Conservation (phyloP, 495 filamentous ascomycete genomes). For the Clavariopsis aquatica region DNA sequence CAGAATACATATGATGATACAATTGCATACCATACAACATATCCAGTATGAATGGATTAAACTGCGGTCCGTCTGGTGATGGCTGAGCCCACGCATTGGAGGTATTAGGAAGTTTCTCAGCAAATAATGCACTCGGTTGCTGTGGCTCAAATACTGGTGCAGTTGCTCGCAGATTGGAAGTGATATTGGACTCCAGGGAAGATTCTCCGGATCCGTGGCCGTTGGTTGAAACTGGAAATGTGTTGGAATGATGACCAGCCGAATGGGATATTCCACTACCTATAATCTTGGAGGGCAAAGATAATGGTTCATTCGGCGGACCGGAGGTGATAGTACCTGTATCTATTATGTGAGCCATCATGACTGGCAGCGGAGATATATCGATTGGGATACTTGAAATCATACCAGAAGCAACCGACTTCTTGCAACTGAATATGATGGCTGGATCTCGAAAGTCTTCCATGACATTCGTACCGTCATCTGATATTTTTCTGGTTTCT, state of each 20-base stretch:
- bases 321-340: background rate
- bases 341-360: constrained; percentile 17
- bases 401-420: constrained; percentile 16
- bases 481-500: background rate
- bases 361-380: background rate
- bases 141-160: constrained; percentile 29
- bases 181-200: background rate
- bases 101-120: background rate
- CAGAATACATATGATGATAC: constrained; percentile 14
- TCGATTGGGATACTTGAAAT: background rate
- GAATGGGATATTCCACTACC: background rate
- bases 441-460: constrained; percentile 4
- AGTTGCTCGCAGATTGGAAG: constrained; percentile 24
- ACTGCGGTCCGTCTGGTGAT: background rate
- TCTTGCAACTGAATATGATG: constrained; percentile 17
- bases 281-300: background rate
- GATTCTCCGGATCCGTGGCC: background rate
- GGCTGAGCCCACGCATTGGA: background rate
- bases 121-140: background rate
- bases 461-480: background rate
- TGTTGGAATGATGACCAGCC: background rate
- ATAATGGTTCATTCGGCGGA: background rate
- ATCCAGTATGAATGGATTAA: constrained; percentile 10
- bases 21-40: constrained; percentile 2
- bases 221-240: constrained; percentile 5